Conservation (phyloP, 306 rosid species). For the Erythrophleum fordii region DNA sequence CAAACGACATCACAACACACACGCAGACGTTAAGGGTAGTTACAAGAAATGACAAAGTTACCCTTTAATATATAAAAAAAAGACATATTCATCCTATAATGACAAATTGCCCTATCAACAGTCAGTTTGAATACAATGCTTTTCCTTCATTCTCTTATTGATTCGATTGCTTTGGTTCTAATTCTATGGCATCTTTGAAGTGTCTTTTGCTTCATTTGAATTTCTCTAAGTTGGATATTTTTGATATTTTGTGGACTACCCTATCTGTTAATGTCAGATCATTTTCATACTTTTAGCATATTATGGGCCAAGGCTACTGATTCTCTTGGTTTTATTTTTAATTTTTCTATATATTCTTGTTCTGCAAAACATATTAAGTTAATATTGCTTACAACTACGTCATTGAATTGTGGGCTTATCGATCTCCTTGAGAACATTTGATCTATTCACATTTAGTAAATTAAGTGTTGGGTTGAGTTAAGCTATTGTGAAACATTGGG, state of each 20-base stretch:
- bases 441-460: slow-evolving; percentile 12
- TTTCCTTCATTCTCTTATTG: not conserved
- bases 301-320: not conserved
- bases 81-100: no score
- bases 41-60: no score
- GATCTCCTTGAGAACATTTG: not conserved
- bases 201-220: not conserved
- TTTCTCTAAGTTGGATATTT: not conserved
- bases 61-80: no score
- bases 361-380: not conserved
- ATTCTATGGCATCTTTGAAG: not conserved
- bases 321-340: not conserved
- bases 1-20: no score
- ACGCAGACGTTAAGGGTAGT: no score
- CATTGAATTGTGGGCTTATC: not conserved
- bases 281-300: not conserved
- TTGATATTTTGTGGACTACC: not conserved
- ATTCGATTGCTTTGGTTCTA: not conserved
- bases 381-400: not conserved
- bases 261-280: not conserved
- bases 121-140: not conserved
- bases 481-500: not conserved
- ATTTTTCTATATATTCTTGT: not conserved
- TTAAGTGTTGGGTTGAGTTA: not conserved
- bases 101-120: no score